These are phyloP conservation scores for Pythium grandisporangium DNA, from an alignment of 352 stramenopile species.

Conservation along the genomic window DNA sequence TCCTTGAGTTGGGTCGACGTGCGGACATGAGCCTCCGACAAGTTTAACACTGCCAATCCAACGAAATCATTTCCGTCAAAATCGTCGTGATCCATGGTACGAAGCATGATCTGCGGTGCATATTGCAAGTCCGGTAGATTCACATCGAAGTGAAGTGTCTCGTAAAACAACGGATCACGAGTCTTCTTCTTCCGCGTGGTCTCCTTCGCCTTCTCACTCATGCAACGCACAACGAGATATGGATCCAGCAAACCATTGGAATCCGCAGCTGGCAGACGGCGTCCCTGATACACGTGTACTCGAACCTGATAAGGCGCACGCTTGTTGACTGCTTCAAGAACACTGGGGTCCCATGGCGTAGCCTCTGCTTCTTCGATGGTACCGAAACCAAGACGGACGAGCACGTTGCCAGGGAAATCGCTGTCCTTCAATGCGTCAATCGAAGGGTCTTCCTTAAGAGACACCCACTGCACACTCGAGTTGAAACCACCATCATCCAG, in stretches of 20 bases:
- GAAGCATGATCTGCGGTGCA: conserved; percentile 67
- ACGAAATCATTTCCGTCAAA: conserved; percentile 71
- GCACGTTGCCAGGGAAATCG: conserved; percentile 75
- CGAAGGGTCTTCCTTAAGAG: conserved; percentile 71
- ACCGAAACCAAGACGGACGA: conserved; percentile 72
- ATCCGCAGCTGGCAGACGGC: conserved; percentile 66
- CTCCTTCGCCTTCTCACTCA: conserved; percentile 69
- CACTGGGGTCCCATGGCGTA: conserved; percentile 37
- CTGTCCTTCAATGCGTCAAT: conserved; percentile 73
- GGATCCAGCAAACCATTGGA: conserved; percentile 81
- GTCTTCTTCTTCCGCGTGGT: conserved; percentile 73
- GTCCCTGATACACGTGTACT: conserved; percentile 81
- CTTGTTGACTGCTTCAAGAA: conserved; percentile 60
- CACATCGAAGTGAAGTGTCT: conserved; percentile 83
- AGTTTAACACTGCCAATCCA: conserved; percentile 44
- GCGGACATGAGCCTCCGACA: conserved; percentile 60
- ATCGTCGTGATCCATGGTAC: conserved; percentile 76
- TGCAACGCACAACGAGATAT: conserved; percentile 72
- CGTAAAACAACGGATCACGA: conserved; percentile 78
- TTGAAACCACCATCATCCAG: conserved; percentile 51
- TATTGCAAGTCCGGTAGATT: conserved; percentile 73
- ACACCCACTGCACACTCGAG: conserved; percentile 54
- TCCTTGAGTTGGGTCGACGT: conserved; percentile 45
- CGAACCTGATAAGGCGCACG: conserved; percentile 76
- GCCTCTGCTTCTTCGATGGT: conserved; percentile 55